Evolutionary conservation across 2,329 filamentous ascomycete species (phyloP).

Genomic region (Colletotrichum tabaci): DNA sequence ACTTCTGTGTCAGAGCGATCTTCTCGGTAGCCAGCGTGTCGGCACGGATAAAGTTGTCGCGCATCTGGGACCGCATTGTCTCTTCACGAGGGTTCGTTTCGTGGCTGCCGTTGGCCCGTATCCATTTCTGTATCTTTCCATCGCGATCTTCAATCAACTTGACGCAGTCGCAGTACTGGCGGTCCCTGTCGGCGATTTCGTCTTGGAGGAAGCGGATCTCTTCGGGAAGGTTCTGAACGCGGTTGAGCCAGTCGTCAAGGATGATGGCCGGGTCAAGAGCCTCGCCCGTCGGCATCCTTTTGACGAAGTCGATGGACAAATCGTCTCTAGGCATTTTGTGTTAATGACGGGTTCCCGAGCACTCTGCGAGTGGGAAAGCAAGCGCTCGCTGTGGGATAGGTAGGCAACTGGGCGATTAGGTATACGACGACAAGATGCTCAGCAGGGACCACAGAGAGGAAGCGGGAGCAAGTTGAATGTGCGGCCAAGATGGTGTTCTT

Average conservation of each 20-base stretch:
- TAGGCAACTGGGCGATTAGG: conserved; percentile 12
- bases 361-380: conserved; percentile 20
- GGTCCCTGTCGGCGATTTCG: conserved; percentile 86
- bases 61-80: conserved; percentile 74
- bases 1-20: conserved; percentile 76
- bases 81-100: conserved; percentile 83
- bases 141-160: conserved; percentile 81
- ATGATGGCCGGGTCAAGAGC: conserved; percentile 77
- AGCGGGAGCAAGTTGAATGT: neutral
- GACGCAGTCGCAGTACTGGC: conserved; percentile 77
- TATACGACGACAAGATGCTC: conserved; percentile 18
- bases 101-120: conserved; percentile 82
- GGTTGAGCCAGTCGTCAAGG: conserved; percentile 84
- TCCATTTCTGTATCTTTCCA: conserved; percentile 83
- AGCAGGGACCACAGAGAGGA: conserved; percentile 16
- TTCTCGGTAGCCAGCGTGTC: conserved; percentile 84
- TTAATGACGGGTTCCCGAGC: conserved; percentile 60
- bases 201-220: conserved; percentile 88
- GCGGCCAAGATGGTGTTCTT: conserved; percentile 10
- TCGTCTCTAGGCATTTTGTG: conserved; percentile 81
- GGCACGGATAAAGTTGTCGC: conserved; percentile 77
- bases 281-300: conserved; percentile 75
- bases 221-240: conserved; percentile 83
- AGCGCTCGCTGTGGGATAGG: conserved; percentile 20
- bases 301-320: conserved; percentile 78